A percentile compares a stretch with the other conserved stretches of the same genome.
Evolutionary conservation across 1,284 basidiomycete species (phyloP).

Genomic region (Apiotrichum brassicae): DNA sequence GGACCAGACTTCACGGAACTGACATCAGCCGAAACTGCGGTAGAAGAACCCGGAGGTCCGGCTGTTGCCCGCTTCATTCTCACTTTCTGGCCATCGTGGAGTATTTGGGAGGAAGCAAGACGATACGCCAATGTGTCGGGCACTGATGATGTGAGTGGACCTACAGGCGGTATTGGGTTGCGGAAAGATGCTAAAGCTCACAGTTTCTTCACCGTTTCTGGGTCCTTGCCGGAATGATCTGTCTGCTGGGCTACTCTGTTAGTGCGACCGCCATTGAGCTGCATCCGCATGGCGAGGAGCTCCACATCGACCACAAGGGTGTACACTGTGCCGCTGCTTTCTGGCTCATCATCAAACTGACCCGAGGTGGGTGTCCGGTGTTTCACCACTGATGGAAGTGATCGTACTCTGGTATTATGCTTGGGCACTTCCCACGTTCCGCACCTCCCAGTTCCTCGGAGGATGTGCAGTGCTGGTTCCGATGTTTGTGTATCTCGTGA

Average conservation of each 20-base stretch:
- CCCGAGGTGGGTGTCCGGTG: constrained; percentile 17
- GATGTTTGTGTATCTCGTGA: constrained; percentile 38
- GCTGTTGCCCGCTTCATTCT: constrained; percentile 29
- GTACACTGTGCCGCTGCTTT: constrained; percentile 30
- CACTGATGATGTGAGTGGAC: constrained; percentile 33
- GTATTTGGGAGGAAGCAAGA: constrained; percentile 43
- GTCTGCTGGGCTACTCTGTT: constrained; percentile 41
- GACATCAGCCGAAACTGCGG: background rate
- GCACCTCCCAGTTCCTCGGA: constrained; percentile 27
- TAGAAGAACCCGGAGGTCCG: constrained; percentile 20
- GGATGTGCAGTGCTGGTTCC: constrained; percentile 31
- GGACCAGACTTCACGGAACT: background rate
- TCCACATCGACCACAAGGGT: constrained; percentile 8
- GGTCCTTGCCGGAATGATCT: constrained; percentile 44
- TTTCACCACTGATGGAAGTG: constrained; percentile 11
- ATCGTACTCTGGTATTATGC: constrained; percentile 31
- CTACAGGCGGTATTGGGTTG: too few species aligned
- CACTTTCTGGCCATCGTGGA: constrained; percentile 41
- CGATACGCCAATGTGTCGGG: constrained; percentile 40
- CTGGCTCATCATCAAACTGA: constrained; percentile 34
- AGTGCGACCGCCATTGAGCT: constrained; percentile 44
- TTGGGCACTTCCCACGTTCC: constrained; percentile 35
- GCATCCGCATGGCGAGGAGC: constrained; percentile 2
- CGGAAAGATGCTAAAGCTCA: too few species aligned
- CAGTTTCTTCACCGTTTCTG: constrained; percentile 41